Evolutionary conservation across 768 basidiomycete genomes (phyloP).

Genomic region (Termitomyces sp.): DNA sequence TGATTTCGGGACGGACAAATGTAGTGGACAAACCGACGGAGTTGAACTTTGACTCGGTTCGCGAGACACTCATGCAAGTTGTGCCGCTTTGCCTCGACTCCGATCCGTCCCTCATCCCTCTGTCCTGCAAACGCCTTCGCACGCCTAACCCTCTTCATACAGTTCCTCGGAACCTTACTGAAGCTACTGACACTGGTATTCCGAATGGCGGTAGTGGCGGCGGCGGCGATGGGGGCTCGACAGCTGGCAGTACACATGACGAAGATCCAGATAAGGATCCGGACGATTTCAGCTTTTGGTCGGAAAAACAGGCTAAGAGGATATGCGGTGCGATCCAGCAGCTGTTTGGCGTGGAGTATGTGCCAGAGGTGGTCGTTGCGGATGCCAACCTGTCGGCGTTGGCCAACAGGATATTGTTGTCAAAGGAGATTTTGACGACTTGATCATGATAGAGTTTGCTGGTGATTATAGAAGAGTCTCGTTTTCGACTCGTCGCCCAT

Average conservation of each 20-base stretch:
- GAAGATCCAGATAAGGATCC: slow-evolving; percentile 49
- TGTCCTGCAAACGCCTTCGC: slow-evolving; percentile 46
- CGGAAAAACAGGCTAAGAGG: slow-evolving; percentile 81
- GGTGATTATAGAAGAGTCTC: neutral
- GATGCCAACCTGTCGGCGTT: slow-evolving; percentile 89
- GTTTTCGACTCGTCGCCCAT: no score
- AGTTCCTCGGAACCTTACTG: neutral
- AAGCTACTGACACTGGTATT: neutral
- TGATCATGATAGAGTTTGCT: neutral
- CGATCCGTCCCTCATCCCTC: slow-evolving; percentile 76
- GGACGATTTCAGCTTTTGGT: slow-evolving; percentile 96
- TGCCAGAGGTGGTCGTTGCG: slow-evolving; percentile 85
- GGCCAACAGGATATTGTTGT: slow-evolving; percentile 77
- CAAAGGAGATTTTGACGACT: slow-evolving; percentile 50
- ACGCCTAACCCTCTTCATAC: slow-evolving; percentile 14
- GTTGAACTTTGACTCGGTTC: slow-evolving; percentile 62
- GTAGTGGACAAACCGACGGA: slow-evolving; percentile 66
- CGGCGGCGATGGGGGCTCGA: neutral
- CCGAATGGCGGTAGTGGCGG: neutral
- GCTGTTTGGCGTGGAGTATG: slow-evolving; percentile 85
- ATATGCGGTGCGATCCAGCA: slow-evolving; percentile 77
- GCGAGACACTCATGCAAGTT: slow-evolving; percentile 62
- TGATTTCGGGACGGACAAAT: neutral
- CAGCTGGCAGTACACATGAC: neutral
- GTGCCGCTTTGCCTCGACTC: slow-evolving; percentile 86